A percentile compares a stretch with the other conserved stretches of the same genome.
phyloP scores from a whole-genome alignment of 129 eudicot genomes.

The Arctium minus region DNA sequence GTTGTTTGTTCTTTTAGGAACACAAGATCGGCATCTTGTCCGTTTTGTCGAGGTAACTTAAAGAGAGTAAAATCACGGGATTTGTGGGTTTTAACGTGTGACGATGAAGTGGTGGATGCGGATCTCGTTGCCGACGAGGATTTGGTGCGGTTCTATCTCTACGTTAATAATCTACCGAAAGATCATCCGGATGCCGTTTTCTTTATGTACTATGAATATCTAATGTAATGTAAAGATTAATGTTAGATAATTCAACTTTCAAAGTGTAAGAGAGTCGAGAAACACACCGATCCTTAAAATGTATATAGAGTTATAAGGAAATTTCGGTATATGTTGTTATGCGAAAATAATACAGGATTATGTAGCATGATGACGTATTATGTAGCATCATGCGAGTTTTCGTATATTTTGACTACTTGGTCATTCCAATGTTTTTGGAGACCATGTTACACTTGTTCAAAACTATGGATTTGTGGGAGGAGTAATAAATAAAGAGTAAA shows the following conservation, averaged over 20 bases:
- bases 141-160: conserved; percentile 58
- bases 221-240: conserved; percentile 37
- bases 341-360: conserved; percentile 1
- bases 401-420: background rate
- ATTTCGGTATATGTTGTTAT: conserved; percentile 4
- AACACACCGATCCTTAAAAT: conserved; percentile 35
- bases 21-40: conserved; percentile 81
- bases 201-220: conserved; percentile 77
- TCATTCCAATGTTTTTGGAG: too few species aligned
- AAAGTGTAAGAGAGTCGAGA: conserved; percentile 21
- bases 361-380: background rate
- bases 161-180: conserved; percentile 71
- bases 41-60: conserved; percentile 84
- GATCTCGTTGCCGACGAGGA: conserved; percentile 64
- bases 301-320: conserved; percentile 48
- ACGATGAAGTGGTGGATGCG: conserved; percentile 65
- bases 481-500: too few species aligned
- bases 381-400: background rate
- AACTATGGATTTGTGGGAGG: too few species aligned
- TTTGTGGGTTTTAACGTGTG: conserved; percentile 78
- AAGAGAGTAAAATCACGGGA: conserved; percentile 80
- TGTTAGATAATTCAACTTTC: conserved; percentile 20
- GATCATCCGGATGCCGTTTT: conserved; percentile 69
- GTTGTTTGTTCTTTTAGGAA: conserved; percentile 47
- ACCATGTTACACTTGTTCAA: too few species aligned